These are phyloP conservation scores for Sporisorium sorghi DNA, from an alignment of 1,284 basidiomycete species.

Conservation along the genomic window DNA sequence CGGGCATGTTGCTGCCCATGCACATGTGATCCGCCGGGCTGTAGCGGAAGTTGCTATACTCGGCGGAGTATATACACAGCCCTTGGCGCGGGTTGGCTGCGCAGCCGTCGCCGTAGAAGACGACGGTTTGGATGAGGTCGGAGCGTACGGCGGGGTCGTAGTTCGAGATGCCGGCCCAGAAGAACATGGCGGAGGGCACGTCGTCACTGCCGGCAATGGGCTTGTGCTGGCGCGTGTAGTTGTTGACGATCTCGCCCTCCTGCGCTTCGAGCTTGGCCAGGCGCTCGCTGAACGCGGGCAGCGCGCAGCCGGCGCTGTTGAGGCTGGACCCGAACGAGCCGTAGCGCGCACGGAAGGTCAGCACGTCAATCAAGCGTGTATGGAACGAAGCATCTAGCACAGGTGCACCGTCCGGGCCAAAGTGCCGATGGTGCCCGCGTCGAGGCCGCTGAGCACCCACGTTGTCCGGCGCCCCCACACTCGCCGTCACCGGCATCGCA, in stretches of 20 bases:
- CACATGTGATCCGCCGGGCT: slow-evolving; percentile 40
- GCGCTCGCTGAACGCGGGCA: slow-evolving; percentile 31
- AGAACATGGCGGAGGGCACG: slow-evolving; percentile 37
- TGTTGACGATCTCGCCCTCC: slow-evolving; percentile 38
- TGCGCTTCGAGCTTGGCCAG: slow-evolving; percentile 22
- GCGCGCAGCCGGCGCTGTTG: slow-evolving; percentile 35
- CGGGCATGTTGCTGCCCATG: slow-evolving; percentile 45
- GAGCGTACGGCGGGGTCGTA: slow-evolving; percentile 23
- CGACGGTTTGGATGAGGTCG: slow-evolving; percentile 44
- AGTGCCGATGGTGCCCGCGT: not conserved
- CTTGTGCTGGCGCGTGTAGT: slow-evolving; percentile 29
- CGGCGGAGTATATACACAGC: slow-evolving; percentile 36
- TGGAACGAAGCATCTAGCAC: slow-evolving; percentile 40
- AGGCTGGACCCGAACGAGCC: slow-evolving; percentile 38
- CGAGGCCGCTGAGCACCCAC: not conserved
- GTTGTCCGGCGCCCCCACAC: not conserved
- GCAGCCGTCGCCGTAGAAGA: slow-evolving; percentile 49
- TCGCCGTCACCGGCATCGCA: not conserved
- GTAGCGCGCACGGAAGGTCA: slow-evolving; percentile 37
- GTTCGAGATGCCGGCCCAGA: slow-evolving; percentile 50
- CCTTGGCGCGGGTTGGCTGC: slow-evolving; percentile 33
- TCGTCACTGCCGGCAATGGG: slow-evolving; percentile 6
- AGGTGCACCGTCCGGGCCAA: not conserved
- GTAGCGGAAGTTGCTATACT: slow-evolving; percentile 42
- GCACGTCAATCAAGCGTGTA: slow-evolving; percentile 35